Conservation (phyloP, 2,329 filamentous ascomycete genomes). For the Fusarium austroafricanum region DNA sequence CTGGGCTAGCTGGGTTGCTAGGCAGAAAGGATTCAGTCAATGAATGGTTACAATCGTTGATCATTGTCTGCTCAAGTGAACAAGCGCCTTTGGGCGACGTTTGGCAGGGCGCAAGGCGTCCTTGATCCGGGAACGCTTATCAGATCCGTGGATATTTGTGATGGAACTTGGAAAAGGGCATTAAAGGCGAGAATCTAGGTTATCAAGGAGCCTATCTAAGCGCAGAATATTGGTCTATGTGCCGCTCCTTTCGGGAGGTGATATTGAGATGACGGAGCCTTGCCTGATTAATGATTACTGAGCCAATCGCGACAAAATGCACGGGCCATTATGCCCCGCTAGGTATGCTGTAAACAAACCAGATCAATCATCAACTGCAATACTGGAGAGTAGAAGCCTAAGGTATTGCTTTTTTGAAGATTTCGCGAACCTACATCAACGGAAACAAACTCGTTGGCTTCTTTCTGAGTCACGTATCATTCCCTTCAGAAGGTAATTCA, state of each 20-base stretch:
- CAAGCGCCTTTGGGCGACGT: neutral
- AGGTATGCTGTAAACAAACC: constrained; percentile 1
- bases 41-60: neutral
- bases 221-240: neutral
- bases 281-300: neutral
- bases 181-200: neutral
- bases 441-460: neutral
- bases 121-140: neutral
- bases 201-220: neutral
- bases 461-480: neutral
- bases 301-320: neutral
- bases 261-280: too few species aligned
- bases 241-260: too few species aligned
- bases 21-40: neutral
- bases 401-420: neutral
- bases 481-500: neutral
- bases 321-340: neutral
- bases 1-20: neutral
- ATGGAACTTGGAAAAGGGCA: too few species aligned
- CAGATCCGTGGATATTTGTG: neutral
- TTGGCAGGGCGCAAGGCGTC: neutral
- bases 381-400: neutral
- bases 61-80: neutral
- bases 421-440: neutral
- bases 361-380: neutral